Percentiles rank a stretch among this genome's conserved stretches.
phyloP scores from a whole-genome alignment of 768 basidiomycete species.

The Leccinum longicurvipes region DNA sequence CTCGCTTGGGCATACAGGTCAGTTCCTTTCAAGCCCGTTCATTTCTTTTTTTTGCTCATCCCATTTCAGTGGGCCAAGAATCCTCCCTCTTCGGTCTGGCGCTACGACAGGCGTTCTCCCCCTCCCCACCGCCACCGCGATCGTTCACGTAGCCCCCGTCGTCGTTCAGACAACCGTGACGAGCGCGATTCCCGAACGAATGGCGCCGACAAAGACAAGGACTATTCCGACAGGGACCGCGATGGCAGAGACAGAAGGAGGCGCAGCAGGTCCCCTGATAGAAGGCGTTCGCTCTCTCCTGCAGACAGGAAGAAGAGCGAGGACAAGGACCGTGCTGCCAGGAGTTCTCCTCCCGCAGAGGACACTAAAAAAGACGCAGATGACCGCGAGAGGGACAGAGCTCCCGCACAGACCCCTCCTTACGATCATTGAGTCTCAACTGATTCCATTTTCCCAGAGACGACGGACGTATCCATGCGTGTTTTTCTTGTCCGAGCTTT shows the following conservation, averaged over 20 bases:
- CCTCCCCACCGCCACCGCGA: constrained; percentile 42
- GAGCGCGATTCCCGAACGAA: constrained; percentile 39
- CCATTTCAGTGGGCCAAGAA: constrained; percentile 74
- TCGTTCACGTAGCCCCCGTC: constrained; percentile 54
- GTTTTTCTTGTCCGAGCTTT: constrained; percentile 1
- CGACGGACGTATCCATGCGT: constrained; percentile 2
- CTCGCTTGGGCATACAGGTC: constrained; percentile 72
- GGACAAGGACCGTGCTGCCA: constrained; percentile 45
- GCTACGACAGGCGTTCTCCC: constrained; percentile 59
- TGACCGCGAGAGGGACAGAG: constrained; percentile 52
- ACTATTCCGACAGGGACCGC: constrained; percentile 30
- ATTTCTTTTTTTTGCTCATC: neutral
- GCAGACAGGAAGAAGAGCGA: constrained; percentile 38
- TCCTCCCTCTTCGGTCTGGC: constrained; percentile 81
- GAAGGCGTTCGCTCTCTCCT: constrained; percentile 45
- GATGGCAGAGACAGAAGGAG: constrained; percentile 45
- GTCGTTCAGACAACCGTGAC: constrained; percentile 37
- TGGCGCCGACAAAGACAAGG: constrained; percentile 35
- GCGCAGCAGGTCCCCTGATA: constrained; percentile 48
- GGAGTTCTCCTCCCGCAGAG: constrained; percentile 47
- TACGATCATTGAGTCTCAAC: constrained; percentile 45
- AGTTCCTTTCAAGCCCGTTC: constrained; percentile 5
- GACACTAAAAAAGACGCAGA: constrained; percentile 40
- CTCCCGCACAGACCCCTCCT: constrained; percentile 49
- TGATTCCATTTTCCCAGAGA: neutral